phyloP scores from a whole-genome alignment of 257 asterid species.

The Penstemon barbatus region DNA sequence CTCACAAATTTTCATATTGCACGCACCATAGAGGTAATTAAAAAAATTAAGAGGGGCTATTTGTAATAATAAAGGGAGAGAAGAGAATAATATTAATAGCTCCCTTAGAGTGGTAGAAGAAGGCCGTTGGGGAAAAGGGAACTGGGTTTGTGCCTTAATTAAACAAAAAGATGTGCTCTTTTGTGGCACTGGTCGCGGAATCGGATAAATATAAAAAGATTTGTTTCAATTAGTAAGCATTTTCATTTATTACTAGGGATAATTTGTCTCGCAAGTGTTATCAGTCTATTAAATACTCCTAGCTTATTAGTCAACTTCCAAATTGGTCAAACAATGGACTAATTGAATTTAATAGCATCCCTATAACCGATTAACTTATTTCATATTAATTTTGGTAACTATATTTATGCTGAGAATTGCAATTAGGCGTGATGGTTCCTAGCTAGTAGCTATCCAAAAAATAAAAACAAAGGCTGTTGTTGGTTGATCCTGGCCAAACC shows the following conservation, averaged over 20 bases:
- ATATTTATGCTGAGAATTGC: no score
- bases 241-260: slow-evolving; percentile 19
- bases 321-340: neutral
- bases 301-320: neutral
- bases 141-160: neutral
- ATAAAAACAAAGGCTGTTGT: no score
- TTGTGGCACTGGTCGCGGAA: no score
- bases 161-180: slow-evolving; percentile 1
- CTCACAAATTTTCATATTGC: no score
- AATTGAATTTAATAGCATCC: no score
- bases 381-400: no score
- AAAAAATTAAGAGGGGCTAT: neutral
- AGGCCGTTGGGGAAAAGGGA: slow-evolving; percentile 24
- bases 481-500: no score
- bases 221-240: neutral
- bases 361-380: no score
- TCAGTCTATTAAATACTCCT: neutral
- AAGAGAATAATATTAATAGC: no score
- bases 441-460: no score
- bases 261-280: neutral
- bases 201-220: neutral
- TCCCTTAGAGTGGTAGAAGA: slow-evolving; percentile 5
- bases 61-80: neutral
- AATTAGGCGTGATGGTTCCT: no score
- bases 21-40: no score